Base-by-base conservation (phyloP, 805 yeast genomes). In the Huiozyma naganishii region DNA sequence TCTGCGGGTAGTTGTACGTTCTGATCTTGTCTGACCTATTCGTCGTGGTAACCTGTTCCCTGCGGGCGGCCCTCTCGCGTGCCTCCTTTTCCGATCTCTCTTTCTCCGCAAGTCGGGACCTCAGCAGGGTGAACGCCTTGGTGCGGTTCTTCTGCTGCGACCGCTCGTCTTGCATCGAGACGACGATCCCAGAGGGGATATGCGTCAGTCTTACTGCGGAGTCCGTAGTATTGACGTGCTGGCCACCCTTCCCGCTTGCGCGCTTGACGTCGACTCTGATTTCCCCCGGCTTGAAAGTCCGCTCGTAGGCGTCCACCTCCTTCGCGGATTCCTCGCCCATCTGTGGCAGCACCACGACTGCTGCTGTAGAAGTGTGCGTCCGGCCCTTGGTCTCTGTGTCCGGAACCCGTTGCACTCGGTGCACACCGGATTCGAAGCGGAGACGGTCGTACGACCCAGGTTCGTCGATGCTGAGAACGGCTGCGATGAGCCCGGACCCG, bases 221-320 rank as follows among this genome's bases (percentile, higher is more conserved):
- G 58, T 90, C 97, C 0, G 97, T 92, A 10, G 95, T 90, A 59
- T 90, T 90, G 33, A 90, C 98, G 58, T 90, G 97, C 67, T 90
- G 98, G 0, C 98, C 98, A 45, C 98, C 98, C 50, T 92, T 83
- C 3, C 98, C 98, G 44, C 95, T 79, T 0, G 97, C 86, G 52
- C 98, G 72, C 95, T 90, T 92, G n/a, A 92, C 88, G 59, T 92
- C 98, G 4, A 92, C 79, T 45, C 96, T 73, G 23, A 92, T 79
- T 54, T 92, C 98, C 2, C 84, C 95, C 0, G 89, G 85, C 13
- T 77, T 78, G 62, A 92, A 87, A 45, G 76, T 75, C 36, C 90
- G 67, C 53, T 83, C 90, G 39, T 70, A 74, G 1, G 73, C 71
- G 43, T 75, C 67, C 28, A 68, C 68, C 6, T 65, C 64, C 35